Base-by-base conservation (phyloP, 1,139 yeast genomes). In the Groenewaldozyma sp. region DNA sequence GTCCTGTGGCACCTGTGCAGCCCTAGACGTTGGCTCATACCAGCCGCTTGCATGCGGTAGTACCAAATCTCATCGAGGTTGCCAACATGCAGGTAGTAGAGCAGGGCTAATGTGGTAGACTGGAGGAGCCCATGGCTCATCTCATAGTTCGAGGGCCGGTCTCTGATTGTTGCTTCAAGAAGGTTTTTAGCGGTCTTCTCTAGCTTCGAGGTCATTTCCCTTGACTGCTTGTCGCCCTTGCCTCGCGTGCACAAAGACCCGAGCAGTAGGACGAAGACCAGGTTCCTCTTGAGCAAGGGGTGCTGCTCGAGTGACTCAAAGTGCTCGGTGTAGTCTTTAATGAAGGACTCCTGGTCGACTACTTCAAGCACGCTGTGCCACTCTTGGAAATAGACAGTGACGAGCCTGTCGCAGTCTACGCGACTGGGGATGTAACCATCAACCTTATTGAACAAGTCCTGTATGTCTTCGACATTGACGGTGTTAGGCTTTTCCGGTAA, bases 1-100 rank as follows among this genome's bases (percentile, higher is more conserved):
- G 93, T 88, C 11, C 88, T 82, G 11, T 94, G 95, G 60, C 94
- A 82, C 48, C 94, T 71, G 56, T 86, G 94, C 38, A 87, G 67
- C 50, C 95, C 74, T 40, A 87, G 64, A 50, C 87, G 93, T 53
- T 83, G 94, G 2, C 91, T 81, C 88, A 83, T 82, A 21, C 87
- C 78, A 4, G 81, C 76, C 5, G 82, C 78, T 50, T 80, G 67
- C 34, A 91, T 88, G 45, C 95, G 68, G 34, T 81, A 67, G 43
- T 79, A 82, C 63, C 84, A 86, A 44, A 87, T 72, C 1, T 86
- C 78, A 11, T 77, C 71, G 31, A 78, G 72, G 56, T 82, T 87
- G 13, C 94, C 94, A 6, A 75, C 74, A 28, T 78, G 80, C 34
- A 82, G 63, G 51, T 83, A 79, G 55, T 83, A 83, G 44, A 82